phyloP scores from a whole-genome alignment of 306 rosid genomes.

The Cucumis hystrix region DNA sequence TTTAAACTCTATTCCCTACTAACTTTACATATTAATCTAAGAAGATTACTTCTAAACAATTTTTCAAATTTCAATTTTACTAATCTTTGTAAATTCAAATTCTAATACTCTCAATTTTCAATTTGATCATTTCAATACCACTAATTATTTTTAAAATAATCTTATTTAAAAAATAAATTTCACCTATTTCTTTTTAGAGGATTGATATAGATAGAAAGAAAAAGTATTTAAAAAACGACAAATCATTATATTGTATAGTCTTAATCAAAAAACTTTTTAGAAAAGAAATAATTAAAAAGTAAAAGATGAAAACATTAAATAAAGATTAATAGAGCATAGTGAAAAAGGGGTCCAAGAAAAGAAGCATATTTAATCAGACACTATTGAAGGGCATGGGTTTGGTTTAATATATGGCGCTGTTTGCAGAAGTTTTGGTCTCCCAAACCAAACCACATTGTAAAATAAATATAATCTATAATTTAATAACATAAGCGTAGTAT shows the following conservation, averaged over 20 bases:
- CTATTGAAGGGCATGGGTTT: conserved; percentile 1
- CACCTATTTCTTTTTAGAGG: too few species aligned
- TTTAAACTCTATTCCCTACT: too few species aligned
- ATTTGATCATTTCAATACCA: too few species aligned
- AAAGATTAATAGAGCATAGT: background rate
- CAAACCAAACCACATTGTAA: background rate
- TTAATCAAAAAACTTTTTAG: background rate
- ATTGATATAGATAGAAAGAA: too few species aligned
- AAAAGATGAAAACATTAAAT: background rate
- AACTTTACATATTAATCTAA: too few species aligned
- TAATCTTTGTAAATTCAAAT: too few species aligned
- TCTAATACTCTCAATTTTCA: too few species aligned
- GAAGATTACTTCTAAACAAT: too few species aligned
- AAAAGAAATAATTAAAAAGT: background rate
- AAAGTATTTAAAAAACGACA: background rate
- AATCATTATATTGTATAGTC: background rate
- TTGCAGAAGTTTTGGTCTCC: conserved; percentile 3
- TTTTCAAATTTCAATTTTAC: too few species aligned
- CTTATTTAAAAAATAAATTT: too few species aligned
- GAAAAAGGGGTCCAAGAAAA: background rate
- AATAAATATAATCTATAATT: background rate
- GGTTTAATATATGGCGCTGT: background rate
- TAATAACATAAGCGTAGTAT: background rate
- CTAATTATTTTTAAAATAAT: too few species aligned
- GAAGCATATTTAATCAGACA: background rate